phyloP scores from a whole-genome alignment of 306 rosid species.

The Trichosanthes cucumerina region DNA sequence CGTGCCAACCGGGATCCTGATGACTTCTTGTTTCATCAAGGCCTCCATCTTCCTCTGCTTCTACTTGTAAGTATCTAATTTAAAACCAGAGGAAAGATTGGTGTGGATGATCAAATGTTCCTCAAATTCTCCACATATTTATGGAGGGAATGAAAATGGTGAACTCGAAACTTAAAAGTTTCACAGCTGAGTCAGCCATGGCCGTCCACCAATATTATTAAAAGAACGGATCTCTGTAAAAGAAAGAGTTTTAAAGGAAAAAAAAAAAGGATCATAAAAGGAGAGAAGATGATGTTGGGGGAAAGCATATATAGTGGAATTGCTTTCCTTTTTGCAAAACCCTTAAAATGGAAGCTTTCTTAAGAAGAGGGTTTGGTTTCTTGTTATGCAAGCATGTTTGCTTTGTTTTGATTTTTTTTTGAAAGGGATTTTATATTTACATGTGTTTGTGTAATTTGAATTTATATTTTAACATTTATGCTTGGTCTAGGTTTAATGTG shows the following conservation, averaged over 20 bases:
- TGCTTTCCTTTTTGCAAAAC: not conserved
- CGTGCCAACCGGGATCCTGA: slow-evolving; percentile 23
- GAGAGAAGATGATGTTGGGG: slow-evolving; percentile 12
- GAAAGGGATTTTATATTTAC: too few species aligned
- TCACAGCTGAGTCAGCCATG: slow-evolving; percentile 20
- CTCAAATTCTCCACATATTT: not conserved
- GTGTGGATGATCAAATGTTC: not conserved
- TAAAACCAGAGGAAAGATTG: not conserved
- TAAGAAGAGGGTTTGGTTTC: not conserved
- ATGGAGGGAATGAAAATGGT: not conserved
- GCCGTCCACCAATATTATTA: slow-evolving; percentile 20
- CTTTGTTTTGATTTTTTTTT: not conserved
- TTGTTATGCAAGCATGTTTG: not conserved
- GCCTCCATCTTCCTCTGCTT: slow-evolving; percentile 18
- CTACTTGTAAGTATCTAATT: not conserved
- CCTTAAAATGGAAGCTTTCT: not conserved
- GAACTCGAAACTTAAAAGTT: slow-evolving; percentile 7
- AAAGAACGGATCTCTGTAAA: slow-evolving; percentile 13
- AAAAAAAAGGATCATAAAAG: not conserved
- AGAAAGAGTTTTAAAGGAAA: not conserved
- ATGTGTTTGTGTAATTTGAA: too few species aligned
- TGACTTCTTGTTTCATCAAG: slow-evolving; percentile 14
- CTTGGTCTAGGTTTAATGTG: too few species aligned
- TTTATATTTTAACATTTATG: too few species aligned
- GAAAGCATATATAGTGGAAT: slow-evolving; percentile 8